These are phyloP conservation scores for Geotrichum candidum DNA, from an alignment of 1,139 yeast genomes.

Conservation along the genomic window DNA sequence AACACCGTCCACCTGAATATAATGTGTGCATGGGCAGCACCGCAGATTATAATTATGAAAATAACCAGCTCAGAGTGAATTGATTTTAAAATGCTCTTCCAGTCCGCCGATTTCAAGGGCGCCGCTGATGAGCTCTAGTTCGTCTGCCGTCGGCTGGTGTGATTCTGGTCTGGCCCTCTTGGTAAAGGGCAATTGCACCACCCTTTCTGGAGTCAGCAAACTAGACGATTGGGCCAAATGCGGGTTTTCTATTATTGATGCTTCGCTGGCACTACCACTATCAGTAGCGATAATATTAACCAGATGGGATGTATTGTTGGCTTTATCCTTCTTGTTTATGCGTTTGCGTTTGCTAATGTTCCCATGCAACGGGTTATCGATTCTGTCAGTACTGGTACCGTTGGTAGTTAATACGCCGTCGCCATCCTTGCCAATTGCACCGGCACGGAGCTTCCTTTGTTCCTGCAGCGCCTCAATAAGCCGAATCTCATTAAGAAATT, in stretches of 20 bases:
- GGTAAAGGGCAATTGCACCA: neutral
- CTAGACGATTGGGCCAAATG: neutral
- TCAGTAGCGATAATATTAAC: neutral
- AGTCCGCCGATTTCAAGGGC: neutral
- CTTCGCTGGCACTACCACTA: neutral
- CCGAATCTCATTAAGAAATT: neutral
- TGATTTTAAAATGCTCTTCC: neutral
- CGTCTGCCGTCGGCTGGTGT: neutral
- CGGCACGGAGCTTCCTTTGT: neutral
- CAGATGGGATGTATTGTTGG: neutral
- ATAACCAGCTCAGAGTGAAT: neutral
- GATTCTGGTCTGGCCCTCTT: neutral
- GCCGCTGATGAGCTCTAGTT: neutral
- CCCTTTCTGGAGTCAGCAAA: neutral
- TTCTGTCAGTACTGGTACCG: neutral
- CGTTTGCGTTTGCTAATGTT: neutral
- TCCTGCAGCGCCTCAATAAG: neutral
- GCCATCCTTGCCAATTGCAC: neutral
- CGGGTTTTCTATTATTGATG: neutral
- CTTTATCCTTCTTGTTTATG: neutral
- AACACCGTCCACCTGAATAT: neutral
- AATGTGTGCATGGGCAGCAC: neutral
- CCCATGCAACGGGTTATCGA: neutral
- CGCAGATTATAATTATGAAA: neutral
- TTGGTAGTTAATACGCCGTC: neutral